Percentiles rank a stretch among this genome's conserved stretches.
These are phyloP conservation scores for Wakefieldia striispora DNA, from an alignment of 768 basidiomycete genomes.

Conservation along the genomic window DNA sequence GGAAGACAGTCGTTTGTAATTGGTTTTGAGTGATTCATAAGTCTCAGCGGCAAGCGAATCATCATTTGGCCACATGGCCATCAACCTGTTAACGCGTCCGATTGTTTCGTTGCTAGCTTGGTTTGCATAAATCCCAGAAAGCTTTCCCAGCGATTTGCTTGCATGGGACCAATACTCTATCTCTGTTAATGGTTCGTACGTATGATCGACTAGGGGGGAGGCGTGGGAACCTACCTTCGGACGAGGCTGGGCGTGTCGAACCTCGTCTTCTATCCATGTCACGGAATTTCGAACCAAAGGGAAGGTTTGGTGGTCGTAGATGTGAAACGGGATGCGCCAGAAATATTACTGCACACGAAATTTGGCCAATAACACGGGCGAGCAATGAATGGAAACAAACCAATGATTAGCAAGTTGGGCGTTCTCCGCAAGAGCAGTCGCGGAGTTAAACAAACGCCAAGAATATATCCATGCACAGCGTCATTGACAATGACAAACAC, in stretches of 20 bases:
- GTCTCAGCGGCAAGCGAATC: slow-evolving; percentile 68
- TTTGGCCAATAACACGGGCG: neutral
- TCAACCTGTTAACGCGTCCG: slow-evolving; percentile 69
- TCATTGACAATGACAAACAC: neutral
- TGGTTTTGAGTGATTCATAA: slow-evolving; percentile 58
- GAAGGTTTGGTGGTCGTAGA: neutral
- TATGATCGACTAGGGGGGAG: slow-evolving; percentile 8
- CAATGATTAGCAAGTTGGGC: neutral
- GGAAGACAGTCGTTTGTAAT: slow-evolving; percentile 58
- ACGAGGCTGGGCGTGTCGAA: slow-evolving; percentile 62
- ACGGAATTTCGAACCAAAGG: neutral
- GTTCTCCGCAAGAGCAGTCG: slow-evolving; percentile 14
- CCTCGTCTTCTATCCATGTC: slow-evolving; percentile 68
- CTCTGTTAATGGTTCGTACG: slow-evolving; percentile 43
- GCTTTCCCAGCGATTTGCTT: slow-evolving; percentile 51
- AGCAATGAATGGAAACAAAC: slow-evolving; percentile 4
- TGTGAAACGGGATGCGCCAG: neutral
- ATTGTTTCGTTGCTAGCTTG: slow-evolving; percentile 55
- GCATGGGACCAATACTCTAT: slow-evolving; percentile 76
- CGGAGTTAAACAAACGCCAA: slow-evolving; percentile 22
- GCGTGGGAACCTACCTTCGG: slow-evolving; percentile 60
- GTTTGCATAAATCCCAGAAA: slow-evolving; percentile 54
- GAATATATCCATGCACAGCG: neutral
- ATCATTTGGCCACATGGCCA: slow-evolving; percentile 69
- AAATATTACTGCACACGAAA: slow-evolving; percentile 9